Base-by-base conservation (phyloP, 1,139 yeast genomes). In the Nakaseomyces bracarensis region DNA sequence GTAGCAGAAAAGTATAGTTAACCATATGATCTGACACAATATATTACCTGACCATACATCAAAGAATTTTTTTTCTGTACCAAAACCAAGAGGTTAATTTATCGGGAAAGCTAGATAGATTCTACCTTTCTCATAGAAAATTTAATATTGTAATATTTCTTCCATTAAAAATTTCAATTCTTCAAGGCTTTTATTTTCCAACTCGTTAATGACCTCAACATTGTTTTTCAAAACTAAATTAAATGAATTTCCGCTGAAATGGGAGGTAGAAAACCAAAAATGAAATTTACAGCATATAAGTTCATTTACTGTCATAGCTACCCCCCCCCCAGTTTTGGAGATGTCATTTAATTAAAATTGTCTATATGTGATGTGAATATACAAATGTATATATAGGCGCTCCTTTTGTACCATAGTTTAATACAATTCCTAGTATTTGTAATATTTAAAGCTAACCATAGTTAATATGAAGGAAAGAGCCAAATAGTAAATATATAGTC, bases 1-100 rank as follows among this genome's bases (percentile, higher is more conserved):
- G 54, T 31, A 58, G 62, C 40, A 53, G 58, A 47, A 55, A 55
- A 30, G 34, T 30, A 3, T 19, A 18, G 18, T 30, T 16, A 30
- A 19, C n/a, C 7, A 11, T 4, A n/a, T 3, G 22, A 30, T 30
- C 18, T 4, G 14, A 27, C 7, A 27, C 13, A 10, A 25, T 9
- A 25, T 25, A 9, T 25, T 25, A 25, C 25, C 9, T 7, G 25
- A 22, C 7, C 16, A 27, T 14, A 7, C 18, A 16, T 10, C 2
- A 27, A 27, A 25, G n/a, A 25, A 7, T 8, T 8, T 27, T 27
- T 27, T 14, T 13, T 27, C 14, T 27, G 3, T 13, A n/a, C 5
- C 8, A 25, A 13, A 27, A 27, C 14, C 3, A 4, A 13, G 4
- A 14, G 18, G 30, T 13, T 7, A 14, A 27, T 13, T 5, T 27